Conservation (phyloP, 345 rosid species). For the Sonneratia alba region DNA sequence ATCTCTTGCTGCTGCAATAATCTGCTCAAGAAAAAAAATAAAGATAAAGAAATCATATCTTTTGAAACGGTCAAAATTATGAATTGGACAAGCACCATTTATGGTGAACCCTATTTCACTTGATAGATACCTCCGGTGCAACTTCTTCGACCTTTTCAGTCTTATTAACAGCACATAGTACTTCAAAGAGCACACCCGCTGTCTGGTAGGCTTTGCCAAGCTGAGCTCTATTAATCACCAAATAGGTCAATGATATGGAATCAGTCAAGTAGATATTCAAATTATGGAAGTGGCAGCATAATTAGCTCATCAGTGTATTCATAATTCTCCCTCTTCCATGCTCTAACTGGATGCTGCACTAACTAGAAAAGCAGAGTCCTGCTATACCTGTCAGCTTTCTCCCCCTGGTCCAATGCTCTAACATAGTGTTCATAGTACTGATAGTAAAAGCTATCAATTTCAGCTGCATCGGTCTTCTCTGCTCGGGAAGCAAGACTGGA, state of each 20-base stretch:
- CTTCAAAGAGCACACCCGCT: conserved; percentile 97
- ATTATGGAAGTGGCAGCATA: not conserved
- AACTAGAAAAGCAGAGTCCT: not conserved
- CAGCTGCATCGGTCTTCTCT: conserved; percentile 91
- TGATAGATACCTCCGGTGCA: conserved; percentile 73
- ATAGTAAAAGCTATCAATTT: conserved; percentile 87
- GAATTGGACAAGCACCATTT: not conserved
- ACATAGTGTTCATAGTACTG: conserved; percentile 90
- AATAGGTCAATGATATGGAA: not conserved
- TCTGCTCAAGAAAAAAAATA: conserved; percentile 35
- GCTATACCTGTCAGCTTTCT: conserved; percentile 82
- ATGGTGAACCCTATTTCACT: not conserved
- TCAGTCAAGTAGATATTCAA: not conserved
- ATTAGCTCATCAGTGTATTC: not conserved
- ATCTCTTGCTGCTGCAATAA: conserved; percentile 95
- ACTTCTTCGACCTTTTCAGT: conserved; percentile 98
- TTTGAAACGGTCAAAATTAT: not conserved
- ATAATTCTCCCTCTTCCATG: not conserved
- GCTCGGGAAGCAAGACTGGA: conserved; percentile 91
- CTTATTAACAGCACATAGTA: conserved; percentile 94
- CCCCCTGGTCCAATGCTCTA: conserved; percentile 85
- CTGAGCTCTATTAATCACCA: conserved; percentile 62
- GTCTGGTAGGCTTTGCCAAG: conserved; percentile 98
- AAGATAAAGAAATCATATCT: not conserved
- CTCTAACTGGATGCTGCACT: not conserved